Evolutionary conservation across 768 basidiomycete genomes (phyloP).

Genomic region (Hysterangium stoloniferum): DNA sequence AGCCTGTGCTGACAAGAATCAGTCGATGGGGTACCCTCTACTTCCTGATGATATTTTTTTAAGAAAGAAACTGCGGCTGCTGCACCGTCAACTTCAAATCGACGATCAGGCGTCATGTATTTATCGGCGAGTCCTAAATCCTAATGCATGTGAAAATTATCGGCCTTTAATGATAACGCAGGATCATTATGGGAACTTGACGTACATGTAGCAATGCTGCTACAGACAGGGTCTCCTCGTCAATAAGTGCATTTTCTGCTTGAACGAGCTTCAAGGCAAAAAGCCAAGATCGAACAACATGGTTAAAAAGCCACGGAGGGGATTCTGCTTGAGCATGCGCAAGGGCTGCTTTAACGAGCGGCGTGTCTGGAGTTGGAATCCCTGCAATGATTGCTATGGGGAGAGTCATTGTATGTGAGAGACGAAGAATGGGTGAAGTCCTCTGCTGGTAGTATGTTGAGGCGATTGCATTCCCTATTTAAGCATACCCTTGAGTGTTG

Average conservation of each 20-base stretch:
- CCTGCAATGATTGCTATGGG: neutral
- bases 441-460: too few relatives aligned
- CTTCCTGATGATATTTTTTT: neutral
- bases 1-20: too few relatives aligned
- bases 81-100: constrained; percentile 28
- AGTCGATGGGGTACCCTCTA: neutral
- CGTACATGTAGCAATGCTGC: neutral
- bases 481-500: too few relatives aligned
- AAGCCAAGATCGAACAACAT: neutral
- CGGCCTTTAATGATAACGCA: neutral
- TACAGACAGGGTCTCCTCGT: neutral
- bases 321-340: neutral
- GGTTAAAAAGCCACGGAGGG: neutral
- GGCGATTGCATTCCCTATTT: too few relatives aligned
- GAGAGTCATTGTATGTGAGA: too few relatives aligned
- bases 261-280: neutral
- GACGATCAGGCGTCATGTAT: neutral
- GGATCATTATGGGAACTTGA: neutral
- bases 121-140: neutral
- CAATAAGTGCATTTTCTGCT: neutral
- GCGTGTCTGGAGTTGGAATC: neutral
- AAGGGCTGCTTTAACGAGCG: neutral
- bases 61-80: constrained; percentile 7
- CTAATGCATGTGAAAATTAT: neutral
- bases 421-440: too few relatives aligned